Base-by-base conservation (phyloP, 225 moss, liverwort and hornwort genomes). In the Polytrichum commune region DNA sequence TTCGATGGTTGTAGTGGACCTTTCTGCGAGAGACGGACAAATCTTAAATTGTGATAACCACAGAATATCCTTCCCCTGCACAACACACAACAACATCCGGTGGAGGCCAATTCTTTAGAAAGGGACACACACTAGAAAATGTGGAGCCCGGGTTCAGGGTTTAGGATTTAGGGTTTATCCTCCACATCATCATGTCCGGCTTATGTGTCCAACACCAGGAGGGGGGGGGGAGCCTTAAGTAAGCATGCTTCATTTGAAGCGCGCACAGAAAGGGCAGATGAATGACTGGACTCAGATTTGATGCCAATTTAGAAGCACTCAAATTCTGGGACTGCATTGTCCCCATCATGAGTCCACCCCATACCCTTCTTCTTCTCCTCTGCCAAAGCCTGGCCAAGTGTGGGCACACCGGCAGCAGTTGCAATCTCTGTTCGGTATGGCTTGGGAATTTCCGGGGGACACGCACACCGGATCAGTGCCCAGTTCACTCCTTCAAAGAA, bases 401-500 rank as follows among this genome's bases (percentile, higher is more conserved):
- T 84, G 9, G 87, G 81, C 66, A 84, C 84, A 0, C 81, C 75
- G 0, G 75, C 79, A 1, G 73, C 79, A 0, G 81, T 82, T 1
- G 81, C 77, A 2, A 84, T 79, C 68, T 84, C 88, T 5, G 88
- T 29, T 0, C 84, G 60, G 23, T 82, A 89, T 1, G 93, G 93
- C 78, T 89, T 93, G 54, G 97, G 97, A 19, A 97, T 85, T 46
- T 98, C 95, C 0, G 98, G 98, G 1, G 98, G 98, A 30, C 88
- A 84, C 0, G 98, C 94, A 62, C 98, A 98, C 3, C 98, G 88
- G 38, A 98, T 98, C 23, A 98, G 66, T 18, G 98, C 98, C 98
- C 98, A 98, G 38, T 93, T 98, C 29, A 98, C 92, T 3, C 98
- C 98, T 72, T 98, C 95, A 27, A 98, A 98, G 76, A 98, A 98